phyloP scores from a whole-genome alignment of 768 basidiomycete species.

The Kwoniella heveanensis region DNA sequence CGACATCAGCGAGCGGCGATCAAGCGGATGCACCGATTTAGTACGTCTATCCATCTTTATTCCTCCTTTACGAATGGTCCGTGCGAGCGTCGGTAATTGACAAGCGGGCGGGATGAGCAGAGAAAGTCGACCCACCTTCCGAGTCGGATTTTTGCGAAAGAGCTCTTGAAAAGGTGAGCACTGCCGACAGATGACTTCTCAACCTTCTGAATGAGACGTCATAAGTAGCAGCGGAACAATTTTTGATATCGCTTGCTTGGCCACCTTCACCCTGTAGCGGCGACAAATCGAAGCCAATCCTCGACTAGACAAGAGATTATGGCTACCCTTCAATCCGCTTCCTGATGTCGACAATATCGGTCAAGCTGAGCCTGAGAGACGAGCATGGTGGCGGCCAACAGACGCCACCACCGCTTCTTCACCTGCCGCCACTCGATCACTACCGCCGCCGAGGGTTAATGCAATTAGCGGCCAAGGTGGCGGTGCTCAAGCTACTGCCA shows the following conservation, averaged over 20 bases:
- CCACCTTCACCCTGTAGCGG: too few species aligned
- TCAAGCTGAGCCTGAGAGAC: neutral
- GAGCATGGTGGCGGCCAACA: slow-evolving; percentile 15
- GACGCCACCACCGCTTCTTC: neutral
- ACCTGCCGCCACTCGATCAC: neutral
- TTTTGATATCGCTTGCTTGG: too few species aligned
- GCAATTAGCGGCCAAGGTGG: neutral
- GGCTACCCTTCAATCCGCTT: slow-evolving; percentile 1
- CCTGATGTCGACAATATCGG: neutral
- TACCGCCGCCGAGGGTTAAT: neutral
- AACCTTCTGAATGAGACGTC: too few species aligned
- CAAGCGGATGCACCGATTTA: slow-evolving; percentile 20
- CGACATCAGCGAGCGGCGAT: slow-evolving; percentile 24
- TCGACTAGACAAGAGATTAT: slow-evolving; percentile 12
- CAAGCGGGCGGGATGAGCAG: neutral
- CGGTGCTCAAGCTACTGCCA: slow-evolving; percentile 9
- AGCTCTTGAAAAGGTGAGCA: slow-evolving; percentile 2
- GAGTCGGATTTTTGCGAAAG: slow-evolving; percentile 2
- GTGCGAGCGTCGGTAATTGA: too few species aligned
- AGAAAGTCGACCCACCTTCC: slow-evolving; percentile 5
- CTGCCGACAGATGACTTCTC: too few species aligned
- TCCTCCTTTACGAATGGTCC: too few species aligned
- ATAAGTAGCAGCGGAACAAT: too few species aligned
- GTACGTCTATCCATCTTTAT: slow-evolving; percentile 4
- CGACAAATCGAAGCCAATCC: slow-evolving; percentile 8